Evolutionary conservation across 2,329 filamentous ascomycete genomes (phyloP), one percentile per base, ranked within the genome.

Genomic region (Botrytis fabae): DNA sequence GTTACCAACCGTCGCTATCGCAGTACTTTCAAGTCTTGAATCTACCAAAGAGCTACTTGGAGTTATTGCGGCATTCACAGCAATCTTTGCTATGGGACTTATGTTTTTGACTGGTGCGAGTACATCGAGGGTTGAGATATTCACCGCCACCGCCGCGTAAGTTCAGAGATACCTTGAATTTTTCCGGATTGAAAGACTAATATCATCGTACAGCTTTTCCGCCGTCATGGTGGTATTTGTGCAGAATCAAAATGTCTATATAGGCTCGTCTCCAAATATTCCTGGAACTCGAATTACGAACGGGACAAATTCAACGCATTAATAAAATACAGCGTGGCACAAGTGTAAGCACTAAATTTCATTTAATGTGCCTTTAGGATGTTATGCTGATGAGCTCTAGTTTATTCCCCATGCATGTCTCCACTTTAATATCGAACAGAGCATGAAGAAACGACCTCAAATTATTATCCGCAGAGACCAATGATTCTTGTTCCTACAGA

Each of bases 61-160:
- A 8, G 59, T 69, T 38, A 75, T 78, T 10, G 76, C 74, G 8
- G 46, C 69, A 3, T 78, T 78, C n/a, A 75, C 74, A 32, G 60
- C 74, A 18, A 69, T 75, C 4, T 78, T 78, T 22, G 74, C 76
- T 1, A 62, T 74, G 25, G 76, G 76, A 10, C 63, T 78, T 16
- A 74, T 76, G 72, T 69, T 73, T n/a, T 69, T 78, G 25, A 74
- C 73, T 2, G 44, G 71, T 65, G 59, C 71, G 8, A 54, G 65
- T n/a, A 75, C 71, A 14, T 74, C 75, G 3, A 72, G 76, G 57
- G 72, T 75, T 8, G 74, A 78, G 14, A 78, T 78, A 16, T 78
- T 78, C 40, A 76, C 75, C 42, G 77, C 77, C 44, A 78, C 77
- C 35, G 75, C 77, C 35, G 76, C 75, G 76, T 78, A 74, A 77